Conservation (phyloP, 179 eudicot genomes). For the Actinidia chinensis region DNA sequence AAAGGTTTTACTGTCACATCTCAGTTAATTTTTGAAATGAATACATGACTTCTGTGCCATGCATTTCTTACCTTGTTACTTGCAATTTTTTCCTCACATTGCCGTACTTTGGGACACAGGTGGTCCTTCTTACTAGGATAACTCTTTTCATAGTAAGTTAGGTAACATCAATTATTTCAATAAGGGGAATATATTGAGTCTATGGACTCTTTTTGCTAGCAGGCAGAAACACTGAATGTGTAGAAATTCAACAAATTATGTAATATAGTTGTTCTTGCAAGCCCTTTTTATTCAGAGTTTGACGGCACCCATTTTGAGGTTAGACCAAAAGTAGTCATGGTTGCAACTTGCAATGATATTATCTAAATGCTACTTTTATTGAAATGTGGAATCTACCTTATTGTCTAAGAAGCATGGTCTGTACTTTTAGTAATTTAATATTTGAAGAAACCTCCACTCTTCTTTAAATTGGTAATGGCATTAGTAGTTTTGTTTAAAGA, state of each 20-base stretch:
- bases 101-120: neutral
- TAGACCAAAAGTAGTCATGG: no score
- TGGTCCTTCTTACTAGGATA: neutral
- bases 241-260: neutral
- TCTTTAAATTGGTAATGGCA: neutral
- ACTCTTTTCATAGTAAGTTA: neutral
- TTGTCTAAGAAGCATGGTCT: neutral
- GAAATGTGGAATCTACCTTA: neutral
- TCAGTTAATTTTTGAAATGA: neutral
- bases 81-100: conserved; percentile 6
- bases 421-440: neutral
- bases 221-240: neutral
- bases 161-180: neutral
- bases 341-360: neutral
- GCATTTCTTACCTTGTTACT: neutral
- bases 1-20: conserved; percentile 42
- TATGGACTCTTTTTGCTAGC: neutral
- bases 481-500: neutral
- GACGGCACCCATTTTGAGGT: neutral
- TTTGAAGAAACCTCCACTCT: neutral
- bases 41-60: neutral
- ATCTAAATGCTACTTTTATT: neutral
- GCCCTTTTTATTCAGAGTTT: neutral
- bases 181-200: neutral
- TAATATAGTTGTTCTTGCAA: neutral